These are phyloP conservation scores for Tuber microsphaerosporum DNA, from an alignment of 495 filamentous ascomycete genomes.

Conservation along the genomic window DNA sequence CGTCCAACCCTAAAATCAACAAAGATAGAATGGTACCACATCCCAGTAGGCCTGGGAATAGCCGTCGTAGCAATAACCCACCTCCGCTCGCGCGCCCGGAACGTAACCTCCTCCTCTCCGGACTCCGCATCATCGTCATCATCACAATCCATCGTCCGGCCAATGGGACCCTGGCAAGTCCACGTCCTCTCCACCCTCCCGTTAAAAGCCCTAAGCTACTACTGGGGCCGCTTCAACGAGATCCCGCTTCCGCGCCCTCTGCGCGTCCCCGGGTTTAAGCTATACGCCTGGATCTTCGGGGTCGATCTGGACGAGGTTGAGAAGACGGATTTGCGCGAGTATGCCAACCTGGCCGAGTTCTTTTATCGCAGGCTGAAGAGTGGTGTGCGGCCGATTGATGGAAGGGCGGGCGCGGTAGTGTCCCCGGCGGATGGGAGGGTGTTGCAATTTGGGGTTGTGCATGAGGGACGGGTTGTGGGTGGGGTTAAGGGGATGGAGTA, in stretches of 20 bases:
- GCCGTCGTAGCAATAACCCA: constrained; percentile 77
- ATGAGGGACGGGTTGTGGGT: constrained; percentile 80
- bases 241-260: constrained; percentile 82
- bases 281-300: constrained; percentile 88
- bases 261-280: constrained; percentile 85
- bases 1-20: constrained; percentile 57
- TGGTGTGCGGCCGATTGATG: constrained; percentile 77
- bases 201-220: constrained; percentile 80
- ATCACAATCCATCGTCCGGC: constrained; percentile 12
- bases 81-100: constrained; percentile 53
- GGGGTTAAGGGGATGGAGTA: constrained; percentile 99
- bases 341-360: constrained; percentile 90
- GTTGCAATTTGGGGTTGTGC: constrained; percentile 85
- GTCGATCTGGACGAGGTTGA: constrained; percentile 79
- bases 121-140: neutral
- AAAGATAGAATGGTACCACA: constrained; percentile 90
- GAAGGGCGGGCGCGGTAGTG: constrained; percentile 66
- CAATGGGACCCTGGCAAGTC: constrained; percentile 59
- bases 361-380: constrained; percentile 94
- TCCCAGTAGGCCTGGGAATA: constrained; percentile 83
- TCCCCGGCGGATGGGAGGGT: constrained; percentile 85
- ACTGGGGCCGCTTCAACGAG: constrained; percentile 96
- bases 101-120: neutral
- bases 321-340: constrained; percentile 77
- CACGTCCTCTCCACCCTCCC: constrained; percentile 94